Evolutionary conservation across 2,329 filamentous ascomycete species (phyloP), one percentile per base, ranked within the genome.

Genomic region (Talaromyces sp.): DNA sequence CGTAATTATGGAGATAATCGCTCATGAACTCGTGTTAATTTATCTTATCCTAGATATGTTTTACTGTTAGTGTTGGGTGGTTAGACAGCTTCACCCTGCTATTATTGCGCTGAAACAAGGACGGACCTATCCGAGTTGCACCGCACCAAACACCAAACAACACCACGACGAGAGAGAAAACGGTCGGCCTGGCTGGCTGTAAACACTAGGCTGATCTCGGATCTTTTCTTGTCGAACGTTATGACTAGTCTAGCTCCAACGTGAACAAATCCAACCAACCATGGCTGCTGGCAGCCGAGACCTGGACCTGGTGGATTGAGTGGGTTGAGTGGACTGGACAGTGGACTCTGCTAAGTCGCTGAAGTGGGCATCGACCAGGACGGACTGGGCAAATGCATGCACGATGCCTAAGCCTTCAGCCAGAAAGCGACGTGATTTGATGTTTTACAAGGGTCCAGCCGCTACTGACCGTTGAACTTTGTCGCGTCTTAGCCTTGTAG

Each of bases 381-480:
- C 27, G 27, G 10, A 31, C 27, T 53, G 31, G 49, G 25, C 47
- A 51, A 51, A 51, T 51, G 47, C 47, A 51, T 51, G 47, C 25
- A 51, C 47, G 25, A 53, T 29, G 25, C 49, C 49, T 29, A 10
- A n/a, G 43, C 43, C 43, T n/a, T n/a, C 10, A 11, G 40, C 10
- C 38, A 19, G 40, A 43, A 43, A 43, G 5, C 1, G n/a, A 45
- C 40, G 22, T 25, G 45, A 31, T 31, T 31, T 53, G 17, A 53
- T 19, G 49, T 43, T 22, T 58, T 4, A 22, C 61, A 31, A 58
- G 51, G 51, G 61, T 58, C 51, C 51, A 47, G 61, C 61, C 61
- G 61, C 61, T 58, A 63, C 61, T 58, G 61, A 63, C 61, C 61
- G 61, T 63, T 63, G 61, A 63, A 58, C 36, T 56, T 58, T 53